Conservation (phyloP, 2,329 filamentous ascomycete genomes). For the Tolypocladium ophioglossoides region DNA sequence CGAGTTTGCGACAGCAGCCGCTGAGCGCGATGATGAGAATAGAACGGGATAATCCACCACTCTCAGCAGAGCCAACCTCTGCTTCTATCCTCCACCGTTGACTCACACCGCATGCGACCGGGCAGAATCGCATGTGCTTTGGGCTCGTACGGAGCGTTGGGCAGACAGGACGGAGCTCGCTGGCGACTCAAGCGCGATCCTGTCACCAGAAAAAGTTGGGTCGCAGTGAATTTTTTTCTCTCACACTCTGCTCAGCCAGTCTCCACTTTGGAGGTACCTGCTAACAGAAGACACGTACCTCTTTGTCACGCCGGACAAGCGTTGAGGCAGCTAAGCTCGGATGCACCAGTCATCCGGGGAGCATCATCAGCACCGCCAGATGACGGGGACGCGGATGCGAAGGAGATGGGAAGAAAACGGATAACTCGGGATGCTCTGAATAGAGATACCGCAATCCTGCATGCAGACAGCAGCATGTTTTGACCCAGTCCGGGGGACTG, state of each 20-base stretch:
- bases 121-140: constrained; percentile 7
- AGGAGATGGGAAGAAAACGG: too few relatives aligned
- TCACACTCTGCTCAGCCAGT: background rate
- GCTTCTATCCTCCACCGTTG: background rate
- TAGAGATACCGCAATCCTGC: background rate
- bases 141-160: constrained; percentile 14
- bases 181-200: constrained; percentile 6
- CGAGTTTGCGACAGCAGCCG: background rate
- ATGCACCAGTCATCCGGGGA: background rate
- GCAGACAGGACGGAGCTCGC: constrained; percentile 12
- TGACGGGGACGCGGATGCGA: background rate
- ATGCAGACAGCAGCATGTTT: background rate
- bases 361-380: background rate
- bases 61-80: background rate
- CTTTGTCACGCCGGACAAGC: background rate
- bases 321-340: background rate
- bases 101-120: constrained; percentile 1
- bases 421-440: too few relatives aligned
- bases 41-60: too few relatives aligned
- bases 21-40: background rate
- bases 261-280: constrained; percentile 10
- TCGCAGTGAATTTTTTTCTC: constrained; percentile 14
- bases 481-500: background rate
- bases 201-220: constrained; percentile 7
- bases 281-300: constrained; percentile 19